A percentile compares a stretch with the other conserved stretches of the same genome.
Conservation (phyloP, 139 green algal genomes). For the Micractinium sp. region DNA sequence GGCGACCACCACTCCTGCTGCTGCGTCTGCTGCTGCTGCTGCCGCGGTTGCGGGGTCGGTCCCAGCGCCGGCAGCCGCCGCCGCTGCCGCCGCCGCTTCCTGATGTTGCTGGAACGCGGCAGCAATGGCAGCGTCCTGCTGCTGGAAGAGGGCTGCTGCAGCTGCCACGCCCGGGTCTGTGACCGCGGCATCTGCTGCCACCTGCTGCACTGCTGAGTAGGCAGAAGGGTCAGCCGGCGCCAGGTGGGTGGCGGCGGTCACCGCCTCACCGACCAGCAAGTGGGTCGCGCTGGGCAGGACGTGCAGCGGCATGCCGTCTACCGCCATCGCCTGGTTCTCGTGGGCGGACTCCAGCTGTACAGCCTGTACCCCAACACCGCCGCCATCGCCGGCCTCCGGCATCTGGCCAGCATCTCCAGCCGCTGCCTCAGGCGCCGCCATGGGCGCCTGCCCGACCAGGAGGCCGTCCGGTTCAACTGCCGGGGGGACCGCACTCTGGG, state of each 20-base stretch:
- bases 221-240: background rate
- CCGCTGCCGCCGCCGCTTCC: background rate
- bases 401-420: background rate
- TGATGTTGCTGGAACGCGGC: background rate
- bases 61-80: background rate
- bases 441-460: background rate
- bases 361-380: background rate
- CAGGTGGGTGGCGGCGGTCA: background rate
- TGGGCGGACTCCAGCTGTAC: background rate
- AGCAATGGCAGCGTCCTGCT: background rate
- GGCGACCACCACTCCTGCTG: background rate
- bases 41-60: background rate
- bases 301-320: background rate
- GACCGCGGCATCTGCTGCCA: background rate
- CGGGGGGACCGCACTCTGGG: too few relatives aligned
- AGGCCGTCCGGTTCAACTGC: too few relatives aligned
- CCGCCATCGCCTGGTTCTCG: background rate
- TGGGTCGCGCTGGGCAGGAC: background rate
- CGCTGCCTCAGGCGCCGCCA: background rate
- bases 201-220: background rate
- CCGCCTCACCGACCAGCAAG: background rate
- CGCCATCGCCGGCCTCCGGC: background rate
- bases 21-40: background rate
- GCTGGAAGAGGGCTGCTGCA: background rate
- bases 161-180: background rate